These are phyloP conservation scores for Thielaviopsis musarum DNA, from an alignment of 2,329 filamentous ascomycete species.

Conservation along the genomic window DNA sequence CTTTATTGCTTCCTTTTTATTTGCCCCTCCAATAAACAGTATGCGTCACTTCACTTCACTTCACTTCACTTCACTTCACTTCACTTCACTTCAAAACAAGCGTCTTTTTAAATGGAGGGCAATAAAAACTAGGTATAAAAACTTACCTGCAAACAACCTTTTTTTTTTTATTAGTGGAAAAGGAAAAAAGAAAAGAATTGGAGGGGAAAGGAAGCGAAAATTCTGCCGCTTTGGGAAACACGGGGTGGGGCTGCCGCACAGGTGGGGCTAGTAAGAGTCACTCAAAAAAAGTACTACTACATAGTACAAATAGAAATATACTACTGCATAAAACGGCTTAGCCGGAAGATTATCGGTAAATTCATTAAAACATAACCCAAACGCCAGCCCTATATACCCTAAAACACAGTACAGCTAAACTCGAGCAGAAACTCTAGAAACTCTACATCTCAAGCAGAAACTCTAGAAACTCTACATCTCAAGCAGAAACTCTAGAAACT, in stretches of 20 bases:
- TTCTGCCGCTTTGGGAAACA: neutral
- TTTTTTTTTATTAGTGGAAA: neutral
- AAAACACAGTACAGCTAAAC: no score
- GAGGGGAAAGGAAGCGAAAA: neutral
- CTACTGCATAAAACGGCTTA: neutral
- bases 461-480: no score
- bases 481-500: no score
- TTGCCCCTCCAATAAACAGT: neutral
- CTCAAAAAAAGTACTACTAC: neutral
- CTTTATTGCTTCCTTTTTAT: no score
- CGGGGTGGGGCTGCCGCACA: neutral
- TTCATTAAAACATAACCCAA: no score
- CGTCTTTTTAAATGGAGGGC: neutral
- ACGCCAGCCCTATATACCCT: no score
- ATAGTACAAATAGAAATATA: no score
- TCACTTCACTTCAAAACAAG: neutral
- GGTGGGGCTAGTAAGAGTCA: neutral
- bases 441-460: no score
- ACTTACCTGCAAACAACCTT: neutral
- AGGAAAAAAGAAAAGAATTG: constrained; percentile 1
- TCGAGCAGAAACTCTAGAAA: no score
- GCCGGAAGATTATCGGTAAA: neutral
- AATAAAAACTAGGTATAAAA: neutral
- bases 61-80: no score
- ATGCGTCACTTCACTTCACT: constrained; percentile 8